Evolutionary conservation across 805 yeast species (phyloP).

Genomic region (Metschnikowia amazonensis): DNA sequence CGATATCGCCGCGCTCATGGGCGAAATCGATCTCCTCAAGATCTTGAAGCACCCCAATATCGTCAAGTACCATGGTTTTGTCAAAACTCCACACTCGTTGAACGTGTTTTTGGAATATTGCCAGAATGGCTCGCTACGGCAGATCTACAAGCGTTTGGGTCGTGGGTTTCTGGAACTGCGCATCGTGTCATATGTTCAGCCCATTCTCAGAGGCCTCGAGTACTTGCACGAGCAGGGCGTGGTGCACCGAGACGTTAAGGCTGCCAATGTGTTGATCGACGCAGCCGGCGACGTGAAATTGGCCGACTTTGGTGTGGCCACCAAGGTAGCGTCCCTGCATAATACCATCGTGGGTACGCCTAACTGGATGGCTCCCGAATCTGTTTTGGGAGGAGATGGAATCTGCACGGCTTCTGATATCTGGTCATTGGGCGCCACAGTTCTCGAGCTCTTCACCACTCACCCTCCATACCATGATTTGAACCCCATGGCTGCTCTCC

Average conservation of each 20-base stretch:
- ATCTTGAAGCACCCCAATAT: constrained; percentile 50
- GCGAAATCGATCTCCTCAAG: constrained; percentile 63
- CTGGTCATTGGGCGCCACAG: constrained; percentile 95
- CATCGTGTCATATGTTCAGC: constrained; percentile 42
- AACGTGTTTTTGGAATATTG: constrained; percentile 57
- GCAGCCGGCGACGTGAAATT: constrained; percentile 18
- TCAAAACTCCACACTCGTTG: constrained; percentile 48
- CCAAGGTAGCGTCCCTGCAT: constrained; percentile 39
- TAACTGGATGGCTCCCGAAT: constrained; percentile 99
- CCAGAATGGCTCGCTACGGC: constrained; percentile 62
- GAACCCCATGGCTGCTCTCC: constrained; percentile 74
- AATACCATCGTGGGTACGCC: constrained; percentile 75
- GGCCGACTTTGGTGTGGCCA: constrained; percentile 79
- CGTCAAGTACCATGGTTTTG: constrained; percentile 57
- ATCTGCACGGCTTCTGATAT: constrained; percentile 86
- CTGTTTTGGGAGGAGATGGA: constrained; percentile 73
- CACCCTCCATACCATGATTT: constrained; percentile 82
- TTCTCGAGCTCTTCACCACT: constrained; percentile 80
- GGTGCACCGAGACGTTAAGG: constrained; percentile 80
- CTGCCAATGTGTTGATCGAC: constrained; percentile 20
- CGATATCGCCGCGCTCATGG: constrained; percentile 48
- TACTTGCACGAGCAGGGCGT: constrained; percentile 71
- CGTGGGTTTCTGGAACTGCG: constrained; percentile 54
- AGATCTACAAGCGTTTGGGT: constrained; percentile 43
- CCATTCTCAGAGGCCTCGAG: constrained; percentile 48